Base-by-base conservation (phyloP, 1,284 basidiomycete genomes). In the Pisolithus thermaeus region DNA sequence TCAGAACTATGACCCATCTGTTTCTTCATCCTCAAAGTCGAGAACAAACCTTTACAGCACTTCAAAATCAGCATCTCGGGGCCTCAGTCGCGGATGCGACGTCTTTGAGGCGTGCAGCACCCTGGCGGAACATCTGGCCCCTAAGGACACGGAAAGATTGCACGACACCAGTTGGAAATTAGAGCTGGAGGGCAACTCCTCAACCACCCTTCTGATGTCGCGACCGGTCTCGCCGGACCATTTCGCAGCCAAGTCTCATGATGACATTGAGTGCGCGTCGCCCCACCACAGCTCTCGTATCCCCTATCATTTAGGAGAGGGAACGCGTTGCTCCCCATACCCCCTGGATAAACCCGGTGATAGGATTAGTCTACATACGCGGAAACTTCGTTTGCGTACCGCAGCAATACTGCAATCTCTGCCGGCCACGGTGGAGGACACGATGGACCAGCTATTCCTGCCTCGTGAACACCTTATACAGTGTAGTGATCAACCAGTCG, bases 331-430 rank as follows among this genome's bases (percentile, higher is more conserved):
- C 27, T 51, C 53, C 49, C 36, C 50, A 20, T 56, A 55, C 41
- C 47, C 56, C 7, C 49, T 64, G 23, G 52, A 44, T n/a, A 60
- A 65, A 7, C 65, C 62, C 40, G 63, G 63, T 4, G 55, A 64
- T 49, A 51, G 59, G 53, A 69, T 56, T 16, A 54, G 57, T 46
- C 39, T 54, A 36, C 63, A 61, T 36, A 56, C 43, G 18, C 53
- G 51, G 44, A 56, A 53, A 23, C 67, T 65, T 48, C 67, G 63
- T 32, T 46, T 56, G 35, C 64, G 66, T 46, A 69, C 53, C 11
- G 64, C 64, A 44, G 54, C 53, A 48, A 43, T 65, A 32, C 49
- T 69, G 46, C 48, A 40, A 52, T 59, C 62, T 18, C 51, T 65
- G 41, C 63, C 63, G 22, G 64, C 63, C n/a, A 65, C 63, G 18